phyloP scores from a whole-genome alignment of 768 basidiomycete genomes.

The Tulasnella calospora region DNA sequence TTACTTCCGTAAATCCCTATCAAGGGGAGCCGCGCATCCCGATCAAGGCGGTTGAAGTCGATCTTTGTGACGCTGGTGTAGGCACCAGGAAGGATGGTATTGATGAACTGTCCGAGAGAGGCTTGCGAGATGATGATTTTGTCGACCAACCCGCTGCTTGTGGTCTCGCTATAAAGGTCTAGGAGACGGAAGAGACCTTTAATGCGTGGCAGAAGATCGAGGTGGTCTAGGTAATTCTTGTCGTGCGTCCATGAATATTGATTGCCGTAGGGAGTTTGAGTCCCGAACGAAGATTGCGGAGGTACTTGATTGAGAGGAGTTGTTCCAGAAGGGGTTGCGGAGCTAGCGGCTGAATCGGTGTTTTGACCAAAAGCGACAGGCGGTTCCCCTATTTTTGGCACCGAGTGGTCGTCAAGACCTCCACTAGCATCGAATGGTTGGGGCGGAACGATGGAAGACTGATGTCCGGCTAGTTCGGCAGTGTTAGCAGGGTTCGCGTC shows the following conservation, averaged over 20 bases:
- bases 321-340: no score
- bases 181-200: slow-evolving; percentile 22
- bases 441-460: no score
- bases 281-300: not conserved
- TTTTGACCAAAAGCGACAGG: no score
- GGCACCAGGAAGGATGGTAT: slow-evolving; percentile 47
- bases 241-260: not conserved
- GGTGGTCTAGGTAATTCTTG: not conserved
- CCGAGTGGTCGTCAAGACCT: no score
- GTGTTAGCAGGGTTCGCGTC: not conserved
- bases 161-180: slow-evolving; percentile 23
- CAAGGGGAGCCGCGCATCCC: slow-evolving; percentile 42
- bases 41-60: slow-evolving; percentile 52
- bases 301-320: not conserved
- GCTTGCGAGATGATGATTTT: slow-evolving; percentile 58
- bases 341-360: no score
- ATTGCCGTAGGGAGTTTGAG: not conserved
- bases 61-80: slow-evolving; percentile 53
- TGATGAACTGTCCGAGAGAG: slow-evolving; percentile 48
- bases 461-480: not conserved
- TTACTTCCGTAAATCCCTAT: slow-evolving; percentile 57
- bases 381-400: no score
- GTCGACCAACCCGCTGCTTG: slow-evolving; percentile 35
- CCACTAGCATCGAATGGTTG: no score
- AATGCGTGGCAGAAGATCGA: slow-evolving; percentile 11